Evolutionary conservation across 768 basidiomycete species (phyloP).

Genomic region (Gyrodon lividus): DNA sequence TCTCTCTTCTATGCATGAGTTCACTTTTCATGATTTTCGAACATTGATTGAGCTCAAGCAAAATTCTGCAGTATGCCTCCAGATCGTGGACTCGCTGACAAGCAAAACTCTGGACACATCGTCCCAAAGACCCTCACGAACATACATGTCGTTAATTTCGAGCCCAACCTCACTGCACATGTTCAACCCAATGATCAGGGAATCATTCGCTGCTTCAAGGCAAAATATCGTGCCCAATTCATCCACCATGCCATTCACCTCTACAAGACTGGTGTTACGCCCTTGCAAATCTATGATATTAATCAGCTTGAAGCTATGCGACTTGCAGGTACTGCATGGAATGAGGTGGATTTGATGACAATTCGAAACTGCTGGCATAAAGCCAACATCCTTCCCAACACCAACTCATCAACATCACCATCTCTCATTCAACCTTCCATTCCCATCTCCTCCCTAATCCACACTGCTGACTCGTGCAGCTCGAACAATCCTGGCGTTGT

Average conservation of each 20-base stretch:
- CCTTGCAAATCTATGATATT: too few species aligned
- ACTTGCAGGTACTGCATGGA: slow-evolving; percentile 17
- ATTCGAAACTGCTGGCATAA: too few species aligned
- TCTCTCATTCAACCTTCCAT: too few species aligned
- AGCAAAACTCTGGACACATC: slow-evolving; percentile 6
- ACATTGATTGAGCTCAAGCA: neutral
- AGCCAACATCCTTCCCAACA: too few species aligned
- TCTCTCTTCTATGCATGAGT: too few species aligned
- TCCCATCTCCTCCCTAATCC: too few species aligned
- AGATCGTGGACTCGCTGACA: neutral
- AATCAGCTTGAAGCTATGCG: too few species aligned
- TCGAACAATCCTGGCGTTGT: too few species aligned
- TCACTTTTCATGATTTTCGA: neutral
- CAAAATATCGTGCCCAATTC: slow-evolving; percentile 32
- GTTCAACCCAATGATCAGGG: slow-evolving; percentile 38
- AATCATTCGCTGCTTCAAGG: slow-evolving; percentile 29
- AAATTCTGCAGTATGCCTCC: slow-evolving; percentile 1
- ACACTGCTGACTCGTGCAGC: too few species aligned
- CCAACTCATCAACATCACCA: too few species aligned
- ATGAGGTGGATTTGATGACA: too few species aligned
- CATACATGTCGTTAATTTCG: slow-evolving; percentile 14
- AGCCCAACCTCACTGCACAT: slow-evolving; percentile 38
- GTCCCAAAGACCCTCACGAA: slow-evolving; percentile 29
- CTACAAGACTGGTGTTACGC: slow-evolving; percentile 22
- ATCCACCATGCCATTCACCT: slow-evolving; percentile 31